Base-by-base conservation (phyloP, 495 filamentous ascomycete species). In the Arthonia radiata region DNA sequence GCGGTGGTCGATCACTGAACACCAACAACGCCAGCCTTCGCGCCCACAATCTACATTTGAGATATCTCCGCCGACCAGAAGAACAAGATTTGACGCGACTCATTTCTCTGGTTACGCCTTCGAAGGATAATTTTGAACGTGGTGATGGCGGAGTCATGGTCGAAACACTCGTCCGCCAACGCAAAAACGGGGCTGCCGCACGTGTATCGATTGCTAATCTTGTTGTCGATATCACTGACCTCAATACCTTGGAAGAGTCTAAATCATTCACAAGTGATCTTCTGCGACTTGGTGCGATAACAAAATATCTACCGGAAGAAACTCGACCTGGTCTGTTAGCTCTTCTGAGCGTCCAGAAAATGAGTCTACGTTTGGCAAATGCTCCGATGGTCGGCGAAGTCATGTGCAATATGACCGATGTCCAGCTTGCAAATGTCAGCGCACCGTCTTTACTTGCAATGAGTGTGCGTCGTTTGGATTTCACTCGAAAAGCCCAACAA, bases 221-320 rank as follows among this genome's bases (percentile, higher is more conserved):
- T 13, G 64, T 64, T 26, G 44, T 67, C 14, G 43, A 51, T 0
- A 42, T 82, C 7, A 52, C 54, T 1, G 61, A 62, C 23, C 37
- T 74, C 7, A 52, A 62, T 17, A 62, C 69, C 23, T 40, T 90
- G 8, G 66, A 73, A 23, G 89, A 99, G 40, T n/a, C n/a, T n/a
- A n/a, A n/a, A n/a, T n/a, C n/a, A n/a, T n/a, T n/a, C n/a, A n/a
- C n/a, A n/a, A n/a, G n/a, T n/a, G n/a, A n/a, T n/a, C 31, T 94
- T 18, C 57, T 71, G 9, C 71, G 68, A 37, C 52, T 94, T 4
- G 73, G 80, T 7, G 86, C 67, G 4, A 80, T 94, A 15, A 64
- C 86, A 8, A 93, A 91, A 39, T 93, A 94, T 39, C 56, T 99
- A 3, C 82, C 89, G 1, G 81, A 94, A 41, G 89, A 94, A 49